Conservation (phyloP, 768 basidiomycete genomes). For the Mycena latifolia region DNA sequence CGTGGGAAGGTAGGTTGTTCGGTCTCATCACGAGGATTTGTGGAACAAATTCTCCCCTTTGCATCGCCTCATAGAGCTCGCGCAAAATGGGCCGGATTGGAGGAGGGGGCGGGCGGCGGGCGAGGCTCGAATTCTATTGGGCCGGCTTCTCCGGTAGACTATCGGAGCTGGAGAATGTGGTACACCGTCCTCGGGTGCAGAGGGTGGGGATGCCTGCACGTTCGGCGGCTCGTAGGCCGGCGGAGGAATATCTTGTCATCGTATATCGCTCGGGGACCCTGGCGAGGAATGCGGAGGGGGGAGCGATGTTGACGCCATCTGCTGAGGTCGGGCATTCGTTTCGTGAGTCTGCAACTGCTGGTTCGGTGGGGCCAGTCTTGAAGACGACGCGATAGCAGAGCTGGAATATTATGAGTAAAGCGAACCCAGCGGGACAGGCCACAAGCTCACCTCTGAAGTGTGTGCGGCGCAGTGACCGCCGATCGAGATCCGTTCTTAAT, state of each 20-base stretch:
- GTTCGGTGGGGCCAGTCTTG: background rate
- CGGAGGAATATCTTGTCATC: background rate
- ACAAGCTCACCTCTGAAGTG: too few relatives aligned
- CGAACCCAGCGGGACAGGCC: too few relatives aligned
- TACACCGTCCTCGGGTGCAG: too few relatives aligned
- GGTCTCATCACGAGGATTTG: background rate
- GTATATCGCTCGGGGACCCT: background rate
- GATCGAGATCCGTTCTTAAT: background rate
- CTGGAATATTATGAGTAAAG: background rate
- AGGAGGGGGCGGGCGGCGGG: background rate
- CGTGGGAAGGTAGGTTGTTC: background rate
- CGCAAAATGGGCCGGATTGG: background rate
- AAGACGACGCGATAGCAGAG: background rate
- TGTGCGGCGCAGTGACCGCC: background rate
- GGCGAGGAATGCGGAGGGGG: background rate
- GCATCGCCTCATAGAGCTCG: conserved; percentile 6
- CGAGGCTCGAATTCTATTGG: too few relatives aligned
- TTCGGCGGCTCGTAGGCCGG: background rate
- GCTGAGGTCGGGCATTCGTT: too few relatives aligned
- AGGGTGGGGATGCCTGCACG: background rate
- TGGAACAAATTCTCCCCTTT: background rate
- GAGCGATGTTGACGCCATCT: too few relatives aligned
- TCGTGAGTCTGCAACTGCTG: too few relatives aligned
- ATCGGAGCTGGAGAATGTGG: background rate
- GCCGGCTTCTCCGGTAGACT: background rate